Conservation (phyloP, 306 rosid genomes). For the Medicago lupulina region DNA sequence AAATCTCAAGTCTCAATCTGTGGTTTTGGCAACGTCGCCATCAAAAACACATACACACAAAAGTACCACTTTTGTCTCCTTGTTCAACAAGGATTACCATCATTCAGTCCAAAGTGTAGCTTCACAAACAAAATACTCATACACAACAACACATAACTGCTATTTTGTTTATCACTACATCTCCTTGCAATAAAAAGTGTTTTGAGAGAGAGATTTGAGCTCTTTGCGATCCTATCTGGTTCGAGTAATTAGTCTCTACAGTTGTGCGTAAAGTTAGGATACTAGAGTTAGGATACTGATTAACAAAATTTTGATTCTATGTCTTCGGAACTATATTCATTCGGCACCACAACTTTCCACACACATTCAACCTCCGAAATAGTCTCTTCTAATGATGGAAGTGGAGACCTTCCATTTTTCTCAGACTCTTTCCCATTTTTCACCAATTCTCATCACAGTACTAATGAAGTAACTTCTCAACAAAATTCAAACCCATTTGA, state of each 20-base stretch:
- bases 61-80: constrained; percentile 43
- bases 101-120: neutral
- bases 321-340: constrained; percentile 72
- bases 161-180: neutral
- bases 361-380: constrained; percentile 52
- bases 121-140: neutral
- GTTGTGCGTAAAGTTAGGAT: no score
- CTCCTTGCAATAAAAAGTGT: no score
- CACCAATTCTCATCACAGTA: constrained; percentile 1
- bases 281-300: no score
- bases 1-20: constrained; percentile 8
- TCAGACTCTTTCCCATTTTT: constrained; percentile 52
- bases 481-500: constrained; percentile 45
- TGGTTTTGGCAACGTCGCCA: neutral
- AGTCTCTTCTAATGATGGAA: constrained; percentile 34
- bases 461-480: constrained; percentile 52
- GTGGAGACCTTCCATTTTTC: constrained; percentile 54
- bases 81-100: constrained; percentile 30
- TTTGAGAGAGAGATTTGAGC: no score
- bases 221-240: no score
- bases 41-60: constrained; percentile 21
- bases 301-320: constrained; percentile 53
- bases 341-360: constrained; percentile 48
- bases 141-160: constrained; percentile 32
- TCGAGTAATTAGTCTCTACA: no score